Evolutionary conservation across 2,329 filamentous ascomycete genomes (phyloP), one percentile per base, ranked within the genome.

Genomic region (Alternaria triticina): DNA sequence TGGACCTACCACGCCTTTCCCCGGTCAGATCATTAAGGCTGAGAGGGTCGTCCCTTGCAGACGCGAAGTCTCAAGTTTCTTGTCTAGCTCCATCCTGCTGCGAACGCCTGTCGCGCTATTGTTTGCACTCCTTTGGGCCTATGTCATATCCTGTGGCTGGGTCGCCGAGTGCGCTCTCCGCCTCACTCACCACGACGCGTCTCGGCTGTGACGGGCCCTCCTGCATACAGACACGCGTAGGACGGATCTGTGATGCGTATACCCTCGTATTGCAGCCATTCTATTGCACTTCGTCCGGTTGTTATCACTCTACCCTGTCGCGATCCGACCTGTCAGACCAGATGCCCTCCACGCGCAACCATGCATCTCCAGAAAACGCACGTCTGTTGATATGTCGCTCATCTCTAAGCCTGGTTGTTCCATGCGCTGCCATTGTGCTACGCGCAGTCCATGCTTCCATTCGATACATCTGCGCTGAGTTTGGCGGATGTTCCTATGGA

Each of bases 11-110:
- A 36, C 40, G 52, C 60, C 36, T 40, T 25, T 56, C 46, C 63
- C 55, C 63, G 56, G 58, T 45, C 51, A 54, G 43, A 66, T 64
- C 49, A 54, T 30, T 20, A 49, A 49, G 45, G 44, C 55, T 25
- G 55, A 56, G 54, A 36, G 60, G 49, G 44, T 45, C 56, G 56
- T 59, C 58, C 65, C 62, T 68, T 66, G 63, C 62, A 66, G 56
- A 43, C 58, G 44, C 44, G 49, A 43, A 52, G 49, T 54, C 62
- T 30, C 65, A 61, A 40, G 54, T 67, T 66, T 65, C 56, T 54
- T 59, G 54, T 59, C 60, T 61, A 57, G 61, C 50, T 44, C 51
- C 40, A 57, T 59, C 54, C 43, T 52, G 52, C 61, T 66, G 65
- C 65, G 62, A 65, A 65, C 62, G 54, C 62, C 62, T 54, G 36